Conservation (phyloP, 768 basidiomycete genomes). For the Lactarius akahatsu region DNA sequence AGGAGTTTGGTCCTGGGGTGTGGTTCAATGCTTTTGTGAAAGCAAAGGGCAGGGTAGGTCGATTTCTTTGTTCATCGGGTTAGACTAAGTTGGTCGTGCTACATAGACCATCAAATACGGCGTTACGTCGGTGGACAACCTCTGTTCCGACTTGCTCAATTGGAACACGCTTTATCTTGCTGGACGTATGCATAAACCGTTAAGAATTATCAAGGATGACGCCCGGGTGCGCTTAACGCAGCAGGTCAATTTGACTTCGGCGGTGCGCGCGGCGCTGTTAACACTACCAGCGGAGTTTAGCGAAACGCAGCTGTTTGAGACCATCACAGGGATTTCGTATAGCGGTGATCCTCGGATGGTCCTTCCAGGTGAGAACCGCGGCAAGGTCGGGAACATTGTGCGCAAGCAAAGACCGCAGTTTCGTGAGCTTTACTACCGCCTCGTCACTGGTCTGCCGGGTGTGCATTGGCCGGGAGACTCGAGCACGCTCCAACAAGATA, state of each 20-base stretch:
- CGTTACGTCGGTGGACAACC: conserved; percentile 84
- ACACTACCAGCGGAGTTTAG: conserved; percentile 80
- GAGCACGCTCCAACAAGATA: conserved; percentile 70
- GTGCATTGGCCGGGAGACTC: conserved; percentile 65
- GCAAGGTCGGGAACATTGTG: conserved; percentile 94
- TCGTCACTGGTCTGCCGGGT: conserved; percentile 76
- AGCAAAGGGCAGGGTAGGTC: conserved; percentile 78
- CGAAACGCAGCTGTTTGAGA: conserved; percentile 78
- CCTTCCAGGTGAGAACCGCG: conserved; percentile 90
- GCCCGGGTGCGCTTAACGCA: conserved; percentile 88
- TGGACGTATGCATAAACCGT: conserved; percentile 96
- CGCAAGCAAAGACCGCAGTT: conserved; percentile 79
- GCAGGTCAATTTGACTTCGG: conserved; percentile 90
- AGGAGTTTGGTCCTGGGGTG: conserved; percentile 77
- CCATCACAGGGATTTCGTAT: conserved; percentile 85
- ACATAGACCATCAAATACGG: conserved; percentile 92
- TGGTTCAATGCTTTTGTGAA: conserved; percentile 96
- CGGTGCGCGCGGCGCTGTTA: conserved; percentile 86
- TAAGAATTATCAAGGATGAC: conserved; percentile 90
- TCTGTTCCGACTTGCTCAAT: conserved; percentile 86
- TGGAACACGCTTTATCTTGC: conserved; percentile 94
- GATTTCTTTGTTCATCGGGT: conserved; percentile 10
- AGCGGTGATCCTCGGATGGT: conserved; percentile 91
- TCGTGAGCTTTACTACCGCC: conserved; percentile 78
- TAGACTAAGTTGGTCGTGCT: background rate